Evolutionary conservation across 2,329 filamentous ascomycete genomes (phyloP).

Genomic region (Pleomassaria siparia): DNA sequence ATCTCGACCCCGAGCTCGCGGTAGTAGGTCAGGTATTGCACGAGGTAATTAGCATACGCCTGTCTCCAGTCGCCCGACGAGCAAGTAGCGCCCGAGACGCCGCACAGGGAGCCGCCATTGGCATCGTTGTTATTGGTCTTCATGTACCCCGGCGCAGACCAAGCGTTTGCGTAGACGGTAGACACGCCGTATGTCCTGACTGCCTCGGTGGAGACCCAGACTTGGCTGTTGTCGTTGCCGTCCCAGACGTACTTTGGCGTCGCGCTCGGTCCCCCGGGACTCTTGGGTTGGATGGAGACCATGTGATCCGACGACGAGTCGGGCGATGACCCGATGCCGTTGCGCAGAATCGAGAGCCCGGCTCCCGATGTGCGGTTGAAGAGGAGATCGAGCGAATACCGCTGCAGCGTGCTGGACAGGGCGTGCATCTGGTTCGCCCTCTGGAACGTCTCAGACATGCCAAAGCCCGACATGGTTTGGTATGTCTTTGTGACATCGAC

Average conservation of each 20-base stretch:
- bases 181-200: conserved; percentile 46
- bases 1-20: conserved; percentile 44
- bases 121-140: conserved; percentile 52
- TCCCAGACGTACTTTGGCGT: conserved; percentile 32
- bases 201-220: conserved; percentile 57
- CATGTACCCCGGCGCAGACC: conserved; percentile 56
- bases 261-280: conserved; percentile 25
- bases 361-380: conserved; percentile 51
- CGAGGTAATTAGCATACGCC: conserved; percentile 53
- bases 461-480: conserved; percentile 52
- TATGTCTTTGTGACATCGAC: conserved; percentile 49
- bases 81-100: conserved; percentile 46
- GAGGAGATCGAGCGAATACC: conserved; percentile 47
- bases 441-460: conserved; percentile 51
- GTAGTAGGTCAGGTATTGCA: conserved; percentile 51
- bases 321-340: conserved; percentile 51
- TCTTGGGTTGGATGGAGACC: conserved; percentile 31
- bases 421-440: conserved; percentile 50
- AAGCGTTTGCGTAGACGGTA: conserved; percentile 53
- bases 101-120: conserved; percentile 51
- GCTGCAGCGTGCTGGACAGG: conserved; percentile 42
- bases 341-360: conserved; percentile 49
- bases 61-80: conserved; percentile 51
- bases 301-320: conserved; percentile 45
- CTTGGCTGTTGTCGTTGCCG: conserved; percentile 46